Conservation (phyloP, 2,329 filamentous ascomycete genomes). For the Chrysosporium queenslandicum region DNA sequence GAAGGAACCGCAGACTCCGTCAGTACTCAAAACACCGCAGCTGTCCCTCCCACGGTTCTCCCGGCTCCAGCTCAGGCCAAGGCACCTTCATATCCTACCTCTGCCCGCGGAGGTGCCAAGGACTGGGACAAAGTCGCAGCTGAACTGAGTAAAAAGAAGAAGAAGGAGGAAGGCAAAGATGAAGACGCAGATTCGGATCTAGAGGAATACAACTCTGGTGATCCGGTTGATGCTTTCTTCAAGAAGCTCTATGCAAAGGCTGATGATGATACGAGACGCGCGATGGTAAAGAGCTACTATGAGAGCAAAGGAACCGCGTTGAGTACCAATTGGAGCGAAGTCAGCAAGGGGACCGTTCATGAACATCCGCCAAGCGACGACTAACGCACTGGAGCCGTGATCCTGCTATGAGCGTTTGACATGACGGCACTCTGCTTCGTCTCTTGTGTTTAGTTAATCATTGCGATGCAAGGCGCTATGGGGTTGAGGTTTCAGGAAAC, state of each 20-base stretch:
- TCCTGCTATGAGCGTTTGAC: neutral
- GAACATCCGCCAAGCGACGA: slow-evolving; percentile 14
- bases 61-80: slow-evolving; percentile 20
- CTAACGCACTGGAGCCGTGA: neutral
- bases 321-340: slow-evolving; percentile 85
- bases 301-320: slow-evolving; percentile 90
- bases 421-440: neutral
- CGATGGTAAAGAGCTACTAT: slow-evolving; percentile 95
- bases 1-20: slow-evolving; percentile 32
- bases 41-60: slow-evolving; percentile 17
- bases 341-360: slow-evolving; percentile 60
- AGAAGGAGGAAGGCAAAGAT: slow-evolving; percentile 23
- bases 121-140: slow-evolving; percentile 77
- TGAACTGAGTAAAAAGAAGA: slow-evolving; percentile 35
- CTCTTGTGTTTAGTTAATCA: no score
- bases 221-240: slow-evolving; percentile 73
- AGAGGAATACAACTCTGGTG: slow-evolving; percentile 42
- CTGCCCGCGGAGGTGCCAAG: slow-evolving; percentile 70
- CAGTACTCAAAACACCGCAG: slow-evolving; percentile 13
- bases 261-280: slow-evolving; percentile 68
- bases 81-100: slow-evolving; percentile 68
- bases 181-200: slow-evolving; percentile 46
- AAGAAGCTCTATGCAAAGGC: slow-evolving; percentile 73
- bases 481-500: neutral
- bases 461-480: slow-evolving; percentile 3